phyloP scores from a whole-genome alignment of 78 protist genomes.

The Polysphondylium violaceum region DNA sequence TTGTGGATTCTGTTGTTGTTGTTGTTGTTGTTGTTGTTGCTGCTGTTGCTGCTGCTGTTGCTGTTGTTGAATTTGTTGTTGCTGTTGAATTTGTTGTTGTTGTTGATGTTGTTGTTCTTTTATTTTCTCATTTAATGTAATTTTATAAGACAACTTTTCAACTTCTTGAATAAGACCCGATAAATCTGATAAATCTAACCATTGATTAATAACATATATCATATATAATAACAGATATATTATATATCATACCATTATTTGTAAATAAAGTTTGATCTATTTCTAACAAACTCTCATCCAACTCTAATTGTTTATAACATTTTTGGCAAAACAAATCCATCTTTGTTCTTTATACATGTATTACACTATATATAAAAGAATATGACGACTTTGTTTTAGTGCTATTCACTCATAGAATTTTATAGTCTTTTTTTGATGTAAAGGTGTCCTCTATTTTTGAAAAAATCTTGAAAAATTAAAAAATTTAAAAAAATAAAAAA shows the following conservation, averaged over 20 bases:
- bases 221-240: neutral
- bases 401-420: too few relatives aligned
- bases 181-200: neutral
- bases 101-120: neutral
- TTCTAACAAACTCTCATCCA: conserved; percentile 47
- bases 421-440: too few relatives aligned
- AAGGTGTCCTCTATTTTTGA: too few relatives aligned
- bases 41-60: neutral
- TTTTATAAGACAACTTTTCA: neutral
- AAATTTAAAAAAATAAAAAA: too few relatives aligned
- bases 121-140: neutral
- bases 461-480: too few relatives aligned
- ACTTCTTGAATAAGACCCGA: neutral
- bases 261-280: conserved; percentile 65
- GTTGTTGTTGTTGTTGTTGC: conserved; percentile 34
- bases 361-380: too few relatives aligned
- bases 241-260: conserved; percentile 16
- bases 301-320: conserved; percentile 68
- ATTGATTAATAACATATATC: neutral
- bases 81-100: neutral
- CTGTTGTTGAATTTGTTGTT: neutral
- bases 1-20: conserved; percentile 13
- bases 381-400: too few relatives aligned
- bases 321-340: conserved; percentile 75
- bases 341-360: too few relatives aligned